These are phyloP conservation scores for Collybia mongolica DNA, from an alignment of 768 basidiomycete species.

Conservation along the genomic window DNA sequence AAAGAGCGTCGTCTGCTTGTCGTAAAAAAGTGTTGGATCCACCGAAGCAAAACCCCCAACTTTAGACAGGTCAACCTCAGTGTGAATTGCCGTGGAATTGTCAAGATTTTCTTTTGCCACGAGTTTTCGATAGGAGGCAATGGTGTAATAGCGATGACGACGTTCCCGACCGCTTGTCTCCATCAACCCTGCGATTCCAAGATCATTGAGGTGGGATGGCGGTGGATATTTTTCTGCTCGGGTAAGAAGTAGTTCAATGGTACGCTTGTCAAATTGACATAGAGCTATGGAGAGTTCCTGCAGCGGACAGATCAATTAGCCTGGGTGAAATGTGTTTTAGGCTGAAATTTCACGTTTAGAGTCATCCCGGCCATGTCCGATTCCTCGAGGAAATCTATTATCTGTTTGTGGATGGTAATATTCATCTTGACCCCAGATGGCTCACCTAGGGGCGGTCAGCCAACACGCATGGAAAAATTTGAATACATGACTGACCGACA, in stretches of 20 bases:
- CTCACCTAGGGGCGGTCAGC: constrained; percentile 19
- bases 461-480: neutral
- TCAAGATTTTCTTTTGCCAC: constrained; percentile 67
- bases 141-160: constrained; percentile 80
- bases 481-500: constrained; percentile 16
- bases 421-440: constrained; percentile 52
- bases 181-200: constrained; percentile 68
- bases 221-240: constrained; percentile 63
- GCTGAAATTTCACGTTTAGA: constrained; percentile 50
- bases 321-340: neutral
- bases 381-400: constrained; percentile 69
- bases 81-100: constrained; percentile 39
- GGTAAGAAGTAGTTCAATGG: constrained; percentile 76
- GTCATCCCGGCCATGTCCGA: constrained; percentile 71
- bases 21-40: constrained; percentile 54
- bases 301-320: constrained; percentile 2
- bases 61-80: constrained; percentile 43
- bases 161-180: constrained; percentile 87
- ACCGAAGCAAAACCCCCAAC: constrained; percentile 55
- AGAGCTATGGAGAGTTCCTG: constrained; percentile 67
- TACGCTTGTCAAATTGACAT: constrained; percentile 75
- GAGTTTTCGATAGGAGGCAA: constrained; percentile 63
- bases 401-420: constrained; percentile 75
- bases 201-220: constrained; percentile 71
- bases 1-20: constrained; percentile 36